Base-by-base conservation (phyloP, 768 basidiomycete species). In the Russula foetens region DNA sequence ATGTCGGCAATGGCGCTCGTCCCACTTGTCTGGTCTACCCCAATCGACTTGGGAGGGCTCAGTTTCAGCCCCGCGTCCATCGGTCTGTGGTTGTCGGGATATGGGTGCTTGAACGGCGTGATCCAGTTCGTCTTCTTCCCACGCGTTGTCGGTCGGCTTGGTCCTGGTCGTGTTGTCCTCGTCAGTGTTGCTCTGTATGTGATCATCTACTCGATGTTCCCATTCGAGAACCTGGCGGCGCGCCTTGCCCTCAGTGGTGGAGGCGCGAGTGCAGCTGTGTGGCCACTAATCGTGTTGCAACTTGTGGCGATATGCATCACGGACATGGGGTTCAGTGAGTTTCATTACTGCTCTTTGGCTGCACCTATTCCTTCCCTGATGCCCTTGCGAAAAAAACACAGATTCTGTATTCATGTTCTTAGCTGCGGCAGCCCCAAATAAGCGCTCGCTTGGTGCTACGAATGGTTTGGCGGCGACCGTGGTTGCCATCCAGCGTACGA, bases 331-430 rank as follows among this genome's bases (percentile, higher is more conserved):
- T 61, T 61, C 49, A 61, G 60, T 61, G 28, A 39, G 59, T 60
- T 44, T n/a, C 19, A 3, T 7, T 41, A 4, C 9, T 6, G 29
- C 7, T n/a, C 17, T 41, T 3, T 3, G 26, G 17, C 31, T 15
- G 4, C 7, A 19, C 12, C 4, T 11, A 35, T 35, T 28, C 19
- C 7, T 4, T 31, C 56, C 21, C 21, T 55, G 47, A 41, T 1
- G n/a, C 0, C 7, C 24, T 2, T 23, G 7, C 3, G 23, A 12
- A 31, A 21, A 7, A 80, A n/a, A 46, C 28, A 15, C 55, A 87
- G 87, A 85, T 23, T 81, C 84, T 50, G 71, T 88, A n/a, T 87
- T 86, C 69, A 86, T 89, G 58, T 86, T 82, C 63, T 81, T 90
- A 58, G 76, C 80, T 7, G 80, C 81, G 2, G 77, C 86, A 6